Percentiles rank a stretch among this genome's conserved stretches.
phyloP scores from a whole-genome alignment of 192 early-diverging fungal species.

The Coemansia reversa region DNA sequence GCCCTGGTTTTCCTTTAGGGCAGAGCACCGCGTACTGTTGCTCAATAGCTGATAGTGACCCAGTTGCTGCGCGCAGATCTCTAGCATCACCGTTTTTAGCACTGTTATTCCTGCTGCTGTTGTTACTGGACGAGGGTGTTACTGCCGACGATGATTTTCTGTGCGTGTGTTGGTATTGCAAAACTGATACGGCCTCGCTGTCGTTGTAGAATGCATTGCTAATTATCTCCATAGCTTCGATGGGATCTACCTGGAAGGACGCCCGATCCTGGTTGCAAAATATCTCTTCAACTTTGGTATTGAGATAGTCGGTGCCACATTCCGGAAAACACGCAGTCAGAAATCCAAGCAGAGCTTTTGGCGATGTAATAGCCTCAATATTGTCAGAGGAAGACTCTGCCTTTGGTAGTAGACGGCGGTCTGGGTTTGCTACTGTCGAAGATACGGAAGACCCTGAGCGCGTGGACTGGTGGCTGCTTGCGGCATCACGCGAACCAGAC shows the following conservation, averaged over 20 bases:
- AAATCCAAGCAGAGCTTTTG: conserved; percentile 29
- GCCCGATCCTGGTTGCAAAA: conserved; percentile 7
- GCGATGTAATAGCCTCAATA: conserved; percentile 33
- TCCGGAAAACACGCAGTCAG: conserved; percentile 47
- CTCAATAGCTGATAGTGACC: conserved; percentile 27
- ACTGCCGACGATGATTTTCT: no score
- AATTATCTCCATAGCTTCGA: conserved; percentile 48
- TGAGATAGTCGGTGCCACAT: conserved; percentile 39
- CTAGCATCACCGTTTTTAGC: no score
- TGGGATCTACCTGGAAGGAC: conserved; percentile 33
- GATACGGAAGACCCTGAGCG: background rate
- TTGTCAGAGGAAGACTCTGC: background rate
- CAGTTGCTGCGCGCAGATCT: background rate
- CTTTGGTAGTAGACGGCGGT: background rate
- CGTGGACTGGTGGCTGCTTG: conserved; percentile 14
- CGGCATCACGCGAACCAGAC: background rate
- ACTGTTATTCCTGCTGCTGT: no score
- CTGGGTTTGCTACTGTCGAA: background rate
- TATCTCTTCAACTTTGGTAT: conserved; percentile 23
- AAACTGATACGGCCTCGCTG: conserved; percentile 29
- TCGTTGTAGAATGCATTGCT: conserved; percentile 48
- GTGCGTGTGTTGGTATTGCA: conserved; percentile 19
- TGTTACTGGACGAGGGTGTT: no score
- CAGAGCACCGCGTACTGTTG: conserved; percentile 28
- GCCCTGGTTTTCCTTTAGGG: conserved; percentile 2